These are phyloP conservation scores for Nitzschia sp. DNA, from an alignment of 108 stramenopile genomes.

Conservation along the genomic window DNA sequence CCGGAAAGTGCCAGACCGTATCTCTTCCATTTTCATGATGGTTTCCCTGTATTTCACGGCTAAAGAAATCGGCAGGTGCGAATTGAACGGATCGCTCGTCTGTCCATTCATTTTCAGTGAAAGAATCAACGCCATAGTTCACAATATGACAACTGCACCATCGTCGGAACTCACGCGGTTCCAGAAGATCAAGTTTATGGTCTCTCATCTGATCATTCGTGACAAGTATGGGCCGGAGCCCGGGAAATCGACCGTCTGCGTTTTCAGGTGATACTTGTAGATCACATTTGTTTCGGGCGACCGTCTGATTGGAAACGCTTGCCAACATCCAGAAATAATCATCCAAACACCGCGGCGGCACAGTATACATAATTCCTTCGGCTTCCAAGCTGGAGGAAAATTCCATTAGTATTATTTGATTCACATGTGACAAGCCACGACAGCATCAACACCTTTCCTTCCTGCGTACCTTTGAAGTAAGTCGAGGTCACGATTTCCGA, in stretches of 20 bases:
- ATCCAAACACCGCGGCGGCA: slow-evolving; percentile 65
- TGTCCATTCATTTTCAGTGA: slow-evolving; percentile 48
- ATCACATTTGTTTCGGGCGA: slow-evolving; percentile 23
- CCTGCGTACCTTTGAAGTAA: slow-evolving; percentile 37
- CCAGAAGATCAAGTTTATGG: slow-evolving; percentile 76
- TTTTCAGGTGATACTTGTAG: slow-evolving; percentile 55
- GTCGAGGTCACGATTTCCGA: slow-evolving; percentile 17
- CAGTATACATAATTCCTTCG: slow-evolving; percentile 44
- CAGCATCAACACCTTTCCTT: no score
- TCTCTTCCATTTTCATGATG: slow-evolving; percentile 4
- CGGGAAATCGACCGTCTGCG: slow-evolving; percentile 63
- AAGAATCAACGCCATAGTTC: slow-evolving; percentile 66
- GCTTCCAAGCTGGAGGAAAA: slow-evolving; percentile 23
- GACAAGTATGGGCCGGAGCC: slow-evolving; percentile 73
- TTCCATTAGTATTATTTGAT: neutral
- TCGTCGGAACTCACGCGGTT: slow-evolving; percentile 73
- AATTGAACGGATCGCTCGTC: slow-evolving; percentile 61
- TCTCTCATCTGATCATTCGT: slow-evolving; percentile 91
- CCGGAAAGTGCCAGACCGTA: slow-evolving; percentile 83
- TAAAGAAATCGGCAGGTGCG: slow-evolving; percentile 74
- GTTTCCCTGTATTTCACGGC: slow-evolving; percentile 85
- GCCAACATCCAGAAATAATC: slow-evolving; percentile 90
- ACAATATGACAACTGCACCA: slow-evolving; percentile 84
- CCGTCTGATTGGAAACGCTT: slow-evolving; percentile 69
- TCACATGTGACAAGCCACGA: no score